A percentile compares a stretch with the other conserved stretches of the same genome.
Evolutionary conservation across 257 asterid genomes (phyloP).

Genomic region (Craterostigma plantagineum): DNA sequence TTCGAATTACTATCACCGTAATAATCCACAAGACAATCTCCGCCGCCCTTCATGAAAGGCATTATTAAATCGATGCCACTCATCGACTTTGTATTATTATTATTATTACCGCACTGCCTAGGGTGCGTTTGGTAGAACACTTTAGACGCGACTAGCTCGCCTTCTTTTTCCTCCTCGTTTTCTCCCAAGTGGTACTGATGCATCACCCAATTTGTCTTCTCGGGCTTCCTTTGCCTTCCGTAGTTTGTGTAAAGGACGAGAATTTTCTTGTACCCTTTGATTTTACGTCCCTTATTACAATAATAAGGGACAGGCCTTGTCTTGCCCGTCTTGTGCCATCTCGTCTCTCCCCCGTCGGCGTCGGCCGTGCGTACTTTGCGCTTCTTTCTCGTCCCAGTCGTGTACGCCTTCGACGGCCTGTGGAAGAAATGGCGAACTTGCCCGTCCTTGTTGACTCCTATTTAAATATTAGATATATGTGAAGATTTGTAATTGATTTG

Average conservation of each 20-base stretch:
- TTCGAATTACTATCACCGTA: no score
- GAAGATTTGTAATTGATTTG: no score
- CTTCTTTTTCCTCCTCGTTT: constrained; percentile 79
- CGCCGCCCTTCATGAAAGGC: background rate
- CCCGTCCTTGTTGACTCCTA: constrained; percentile 80
- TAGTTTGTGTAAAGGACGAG: constrained; percentile 82
- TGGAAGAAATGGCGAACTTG: constrained; percentile 92
- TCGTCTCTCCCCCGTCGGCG: constrained; percentile 53
- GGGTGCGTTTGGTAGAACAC: constrained; percentile 96
- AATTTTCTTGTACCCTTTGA: constrained; percentile 66
- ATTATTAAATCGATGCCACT: constrained; percentile 5
- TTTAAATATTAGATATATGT: no score
- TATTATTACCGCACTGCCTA: constrained; percentile 58
- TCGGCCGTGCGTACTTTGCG: constrained; percentile 64
- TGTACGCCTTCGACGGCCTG: constrained; percentile 85
- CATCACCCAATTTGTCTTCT: constrained; percentile 91
- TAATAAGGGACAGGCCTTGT: constrained; percentile 67
- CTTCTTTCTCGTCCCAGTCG: constrained; percentile 80
- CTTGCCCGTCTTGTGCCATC: constrained; percentile 95
- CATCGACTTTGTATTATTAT: no score
- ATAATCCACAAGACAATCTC: constrained; percentile 23
- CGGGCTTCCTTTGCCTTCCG: constrained; percentile 77
- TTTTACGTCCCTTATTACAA: constrained; percentile 12
- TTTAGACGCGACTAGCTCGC: constrained; percentile 71
- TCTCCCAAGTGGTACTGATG: constrained; percentile 79